Evolutionary conservation across 139 green algal species (phyloP).

Genomic region (Deuterostichococcus epilithicus): DNA sequence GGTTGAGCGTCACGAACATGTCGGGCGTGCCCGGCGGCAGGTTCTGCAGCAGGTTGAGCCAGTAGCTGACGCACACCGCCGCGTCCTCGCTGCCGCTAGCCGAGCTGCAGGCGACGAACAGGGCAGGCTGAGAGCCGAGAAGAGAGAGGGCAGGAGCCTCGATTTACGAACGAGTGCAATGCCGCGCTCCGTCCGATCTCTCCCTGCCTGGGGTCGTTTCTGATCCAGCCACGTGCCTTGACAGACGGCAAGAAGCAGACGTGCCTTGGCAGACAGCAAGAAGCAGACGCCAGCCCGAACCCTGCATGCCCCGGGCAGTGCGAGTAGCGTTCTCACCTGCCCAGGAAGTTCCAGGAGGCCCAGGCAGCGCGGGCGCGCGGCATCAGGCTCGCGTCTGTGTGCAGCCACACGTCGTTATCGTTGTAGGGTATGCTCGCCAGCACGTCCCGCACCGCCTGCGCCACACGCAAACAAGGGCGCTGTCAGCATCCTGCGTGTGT

Average conservation of each 20-base stretch:
- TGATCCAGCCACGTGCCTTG: no score
- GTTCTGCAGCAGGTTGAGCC: conserved; percentile 83
- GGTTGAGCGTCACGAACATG: conserved; percentile 94
- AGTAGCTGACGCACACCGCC: conserved; percentile 89
- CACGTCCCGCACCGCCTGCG: conserved; percentile 52
- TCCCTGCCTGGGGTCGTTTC: no score
- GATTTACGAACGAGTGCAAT: background rate
- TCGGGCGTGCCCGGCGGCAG: conserved; percentile 60
- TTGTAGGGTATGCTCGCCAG: conserved; percentile 78
- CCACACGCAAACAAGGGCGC: background rate
- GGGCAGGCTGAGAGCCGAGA: no score
- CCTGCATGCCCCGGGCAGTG: no score
- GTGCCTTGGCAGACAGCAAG: background rate
- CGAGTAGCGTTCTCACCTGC: background rate
- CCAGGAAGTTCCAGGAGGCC: conserved; percentile 90
- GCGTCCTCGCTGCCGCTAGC: background rate
- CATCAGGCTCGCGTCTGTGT: conserved; percentile 83
- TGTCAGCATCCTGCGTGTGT: background rate
- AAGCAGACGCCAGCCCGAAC: no score
- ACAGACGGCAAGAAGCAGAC: no score
- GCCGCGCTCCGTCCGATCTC: no score
- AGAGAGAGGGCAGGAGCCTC: background rate
- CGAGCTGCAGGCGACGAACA: background rate
- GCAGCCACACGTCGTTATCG: conserved; percentile 84
- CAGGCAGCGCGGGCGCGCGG: conserved; percentile 62